Evolutionary conservation across 495 filamentous ascomycete species (phyloP).

Genomic region (Penicillium goetzii): DNA sequence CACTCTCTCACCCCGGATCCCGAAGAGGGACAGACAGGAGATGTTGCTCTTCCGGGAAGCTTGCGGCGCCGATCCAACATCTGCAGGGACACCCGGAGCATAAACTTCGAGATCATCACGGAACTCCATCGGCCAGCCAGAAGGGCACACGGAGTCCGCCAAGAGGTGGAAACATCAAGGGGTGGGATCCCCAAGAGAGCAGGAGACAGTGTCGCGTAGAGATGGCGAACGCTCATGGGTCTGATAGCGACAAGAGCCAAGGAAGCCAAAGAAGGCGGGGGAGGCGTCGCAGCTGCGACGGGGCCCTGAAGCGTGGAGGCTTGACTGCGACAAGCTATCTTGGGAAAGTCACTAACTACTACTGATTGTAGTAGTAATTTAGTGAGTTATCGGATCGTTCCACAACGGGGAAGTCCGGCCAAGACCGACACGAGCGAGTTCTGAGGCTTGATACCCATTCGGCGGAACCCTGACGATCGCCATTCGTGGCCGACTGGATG

Average conservation of each 20-base stretch:
- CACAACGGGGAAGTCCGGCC: constrained; percentile 30
- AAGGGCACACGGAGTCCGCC: constrained; percentile 27
- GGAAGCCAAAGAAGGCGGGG: constrained; percentile 13
- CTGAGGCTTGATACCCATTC: constrained; percentile 21
- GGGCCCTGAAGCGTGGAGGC: constrained; percentile 20
- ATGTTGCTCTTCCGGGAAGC: constrained; percentile 31
- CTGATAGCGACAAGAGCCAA: constrained; percentile 17
- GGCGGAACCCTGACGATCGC: constrained; percentile 28
- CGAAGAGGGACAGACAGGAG: constrained; percentile 20
- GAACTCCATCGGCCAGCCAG: constrained; percentile 34
- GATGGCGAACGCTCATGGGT: constrained; percentile 12
- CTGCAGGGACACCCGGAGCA: constrained; percentile 16
- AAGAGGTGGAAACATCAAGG: constrained; percentile 11
- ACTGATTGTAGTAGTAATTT: neutral
- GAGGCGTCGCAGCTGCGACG: constrained; percentile 6
- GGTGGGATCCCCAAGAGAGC: constrained; percentile 8
- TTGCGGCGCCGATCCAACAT: constrained; percentile 27
- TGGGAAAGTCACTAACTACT: neutral
- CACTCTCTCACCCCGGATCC: constrained; percentile 20
- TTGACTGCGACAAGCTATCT: constrained; percentile 30
- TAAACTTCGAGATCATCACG: constrained; percentile 29
- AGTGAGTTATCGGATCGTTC: constrained; percentile 2
- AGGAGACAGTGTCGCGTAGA: constrained; percentile 18
- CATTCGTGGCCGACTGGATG: constrained; percentile 16
- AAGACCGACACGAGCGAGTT: constrained; percentile 20